Conservation (phyloP, 2,329 filamentous ascomycete species). For the Scortechinia acanthostroma region DNA sequence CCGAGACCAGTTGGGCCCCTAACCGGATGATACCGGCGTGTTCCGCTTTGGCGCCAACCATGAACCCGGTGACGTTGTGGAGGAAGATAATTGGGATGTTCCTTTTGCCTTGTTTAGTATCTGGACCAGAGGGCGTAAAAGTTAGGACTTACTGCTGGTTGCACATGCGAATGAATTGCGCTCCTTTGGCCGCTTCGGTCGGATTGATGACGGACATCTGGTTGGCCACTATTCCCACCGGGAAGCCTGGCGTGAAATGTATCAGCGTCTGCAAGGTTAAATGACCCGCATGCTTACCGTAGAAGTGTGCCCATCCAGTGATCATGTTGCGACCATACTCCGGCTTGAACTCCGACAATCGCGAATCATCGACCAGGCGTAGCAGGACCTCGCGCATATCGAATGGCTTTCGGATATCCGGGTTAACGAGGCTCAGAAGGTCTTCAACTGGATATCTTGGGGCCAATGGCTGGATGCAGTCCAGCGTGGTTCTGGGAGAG, state of each 20-base stretch:
- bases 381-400: slow-evolving; percentile 24
- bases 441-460: slow-evolving; percentile 28
- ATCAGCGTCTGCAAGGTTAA: too few species aligned
- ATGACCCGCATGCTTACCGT: too few species aligned
- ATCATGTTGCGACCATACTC: slow-evolving; percentile 26
- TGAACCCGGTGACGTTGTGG: slow-evolving; percentile 32
- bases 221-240: slow-evolving; percentile 24
- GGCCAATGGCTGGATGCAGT: too few species aligned
- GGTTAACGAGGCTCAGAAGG: slow-evolving; percentile 22
- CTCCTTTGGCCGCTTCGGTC: slow-evolving; percentile 22
- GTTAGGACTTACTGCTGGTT: slow-evolving; percentile 24
- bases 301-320: slow-evolving; percentile 27
- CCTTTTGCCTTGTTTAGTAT: too few species aligned
- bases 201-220: slow-evolving; percentile 24
- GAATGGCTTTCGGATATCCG: slow-evolving; percentile 22
- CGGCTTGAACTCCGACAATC: slow-evolving; percentile 27
- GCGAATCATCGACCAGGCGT: slow-evolving; percentile 29
- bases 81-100: slow-evolving; percentile 26
- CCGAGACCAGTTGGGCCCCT: slow-evolving; percentile 27
- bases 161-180: slow-evolving; percentile 28
- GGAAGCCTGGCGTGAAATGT: too few species aligned
- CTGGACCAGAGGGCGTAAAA: too few species aligned
- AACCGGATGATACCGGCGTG: slow-evolving; percentile 26
- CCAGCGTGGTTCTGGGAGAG: too few species aligned
- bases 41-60: slow-evolving; percentile 29